Percentiles rank a stretch among this genome's conserved stretches.
Evolutionary conservation across 169 alveolate species (phyloP).

Genomic region (Blepharisma undulans): DNA sequence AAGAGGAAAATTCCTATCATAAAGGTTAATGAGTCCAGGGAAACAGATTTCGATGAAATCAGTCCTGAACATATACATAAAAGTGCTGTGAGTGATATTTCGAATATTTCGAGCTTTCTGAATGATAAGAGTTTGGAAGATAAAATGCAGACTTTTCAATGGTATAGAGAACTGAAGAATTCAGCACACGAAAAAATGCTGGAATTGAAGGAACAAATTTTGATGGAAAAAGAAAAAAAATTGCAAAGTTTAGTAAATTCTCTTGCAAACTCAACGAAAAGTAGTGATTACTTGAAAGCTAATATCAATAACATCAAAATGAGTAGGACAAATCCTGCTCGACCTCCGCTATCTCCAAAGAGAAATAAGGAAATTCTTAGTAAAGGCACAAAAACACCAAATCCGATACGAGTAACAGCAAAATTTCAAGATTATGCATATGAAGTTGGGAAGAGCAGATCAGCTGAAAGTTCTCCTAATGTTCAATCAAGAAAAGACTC

Average conservation of each 20-base stretch:
- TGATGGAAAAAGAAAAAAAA: background rate
- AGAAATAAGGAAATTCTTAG: background rate
- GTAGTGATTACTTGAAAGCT: background rate
- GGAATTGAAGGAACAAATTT: background rate
- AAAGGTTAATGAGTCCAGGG: background rate
- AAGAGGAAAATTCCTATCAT: background rate
- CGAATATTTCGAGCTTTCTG: background rate
- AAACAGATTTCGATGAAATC: background rate
- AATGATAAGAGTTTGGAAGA: background rate
- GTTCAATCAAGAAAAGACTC: background rate
- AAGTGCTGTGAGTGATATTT: background rate
- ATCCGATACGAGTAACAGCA: background rate
- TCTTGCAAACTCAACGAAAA: background rate
- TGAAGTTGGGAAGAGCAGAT: background rate
- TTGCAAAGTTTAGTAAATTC: background rate
- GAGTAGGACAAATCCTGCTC: background rate
- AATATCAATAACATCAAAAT: background rate
- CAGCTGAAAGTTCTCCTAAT: background rate
- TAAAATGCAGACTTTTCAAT: background rate
- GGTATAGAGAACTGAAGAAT: background rate
- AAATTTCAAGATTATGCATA: background rate
- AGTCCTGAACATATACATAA: background rate
- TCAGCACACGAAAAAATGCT: constrained; percentile 22
- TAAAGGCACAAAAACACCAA: background rate
- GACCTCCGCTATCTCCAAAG: constrained; percentile 12